phyloP scores from a whole-genome alignment of 176 grass and related monocot genomes.

The Bolboschoenus planiculmis region DNA sequence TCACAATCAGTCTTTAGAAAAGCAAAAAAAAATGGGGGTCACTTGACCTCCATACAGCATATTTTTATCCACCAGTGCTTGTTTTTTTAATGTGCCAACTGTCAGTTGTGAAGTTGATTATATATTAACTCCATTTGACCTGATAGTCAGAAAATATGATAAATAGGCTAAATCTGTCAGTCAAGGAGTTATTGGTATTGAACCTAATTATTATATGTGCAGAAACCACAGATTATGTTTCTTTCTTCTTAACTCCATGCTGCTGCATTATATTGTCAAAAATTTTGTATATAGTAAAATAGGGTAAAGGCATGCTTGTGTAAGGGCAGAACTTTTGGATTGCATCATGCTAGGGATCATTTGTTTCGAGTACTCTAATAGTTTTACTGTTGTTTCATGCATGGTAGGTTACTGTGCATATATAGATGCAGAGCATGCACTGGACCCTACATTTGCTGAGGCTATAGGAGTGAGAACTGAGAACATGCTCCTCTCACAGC shows the following conservation, averaged over 20 bases:
- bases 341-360: not conserved
- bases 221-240: not conserved
- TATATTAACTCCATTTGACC: not conserved
- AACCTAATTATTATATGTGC: not conserved
- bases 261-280: not conserved
- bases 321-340: not conserved
- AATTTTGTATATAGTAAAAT: not conserved
- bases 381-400: not conserved
- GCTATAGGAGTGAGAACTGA: slow-evolving; percentile 43
- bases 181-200: not conserved
- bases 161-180: too few relatives aligned
- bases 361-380: not conserved
- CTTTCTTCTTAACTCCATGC: not conserved
- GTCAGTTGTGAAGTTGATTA: not conserved
- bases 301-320: not conserved
- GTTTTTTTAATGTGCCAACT: not conserved
- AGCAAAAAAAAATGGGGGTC: too few relatives aligned
- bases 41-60: too few relatives aligned
- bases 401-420: slow-evolving; percentile 50
- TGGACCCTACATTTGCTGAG: slow-evolving; percentile 43
- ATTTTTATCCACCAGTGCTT: too few relatives aligned
- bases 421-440: slow-evolving; percentile 48
- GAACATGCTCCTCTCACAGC: slow-evolving; percentile 44
- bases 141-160: not conserved
- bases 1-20: too few relatives aligned